Conservation (phyloP, 257 asterid species). For the Anisodus acutangulus region DNA sequence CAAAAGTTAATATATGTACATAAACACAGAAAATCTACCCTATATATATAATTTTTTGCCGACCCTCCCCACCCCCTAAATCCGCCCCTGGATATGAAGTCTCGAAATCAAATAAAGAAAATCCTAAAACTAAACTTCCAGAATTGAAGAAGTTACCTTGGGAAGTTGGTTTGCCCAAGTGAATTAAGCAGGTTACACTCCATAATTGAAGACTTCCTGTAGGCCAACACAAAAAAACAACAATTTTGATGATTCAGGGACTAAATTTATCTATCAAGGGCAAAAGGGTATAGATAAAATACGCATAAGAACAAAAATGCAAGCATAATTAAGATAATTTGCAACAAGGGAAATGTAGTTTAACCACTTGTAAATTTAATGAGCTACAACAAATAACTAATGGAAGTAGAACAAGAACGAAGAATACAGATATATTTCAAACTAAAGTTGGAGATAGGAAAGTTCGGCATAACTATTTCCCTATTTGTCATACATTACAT, state of each 20-base stretch:
- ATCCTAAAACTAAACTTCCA: neutral
- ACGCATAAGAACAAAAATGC: neutral
- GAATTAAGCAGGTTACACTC: conserved; percentile 47
- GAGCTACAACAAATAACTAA: neutral
- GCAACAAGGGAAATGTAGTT: neutral
- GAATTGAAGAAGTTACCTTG: conserved; percentile 43
- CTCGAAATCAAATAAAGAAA: neutral
- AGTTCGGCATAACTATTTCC: neutral
- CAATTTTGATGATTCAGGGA: conserved; percentile 8
- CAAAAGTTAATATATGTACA: no score
- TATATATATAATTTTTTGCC: no score
- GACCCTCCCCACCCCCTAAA: no score
- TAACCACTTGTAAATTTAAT: neutral
- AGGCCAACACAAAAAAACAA: conserved; percentile 23
- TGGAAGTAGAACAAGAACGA: no score
- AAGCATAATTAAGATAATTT: neutral
- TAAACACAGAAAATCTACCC: no score
- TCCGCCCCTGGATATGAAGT: neutral
- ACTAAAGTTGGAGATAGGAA: neutral
- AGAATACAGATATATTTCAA: neutral
- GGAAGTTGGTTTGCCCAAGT: conserved; percentile 41
- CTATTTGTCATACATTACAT: neutral
- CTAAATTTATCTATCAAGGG: neutral
- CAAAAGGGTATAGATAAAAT: neutral
- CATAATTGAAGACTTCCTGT: conserved; percentile 46